Evolutionary conservation across 2,329 filamentous ascomycete genomes (phyloP).

Genomic region (Drechslerella stenobrocha): DNA sequence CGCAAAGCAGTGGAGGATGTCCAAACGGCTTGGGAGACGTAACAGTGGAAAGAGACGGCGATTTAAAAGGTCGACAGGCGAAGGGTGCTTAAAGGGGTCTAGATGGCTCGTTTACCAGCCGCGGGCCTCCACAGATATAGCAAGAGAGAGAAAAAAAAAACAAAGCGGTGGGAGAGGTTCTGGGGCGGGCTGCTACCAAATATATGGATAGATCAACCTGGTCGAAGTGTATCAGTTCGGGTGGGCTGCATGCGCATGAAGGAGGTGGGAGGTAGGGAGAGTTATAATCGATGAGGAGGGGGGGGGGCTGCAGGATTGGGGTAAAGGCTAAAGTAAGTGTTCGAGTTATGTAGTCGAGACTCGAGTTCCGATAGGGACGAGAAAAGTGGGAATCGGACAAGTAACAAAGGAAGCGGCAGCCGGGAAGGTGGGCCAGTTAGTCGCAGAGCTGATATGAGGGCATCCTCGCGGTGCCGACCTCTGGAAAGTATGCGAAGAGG

Average conservation of each 20-base stretch:
- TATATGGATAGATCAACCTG: slow-evolving; percentile 43
- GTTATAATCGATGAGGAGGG: slow-evolving; percentile 37
- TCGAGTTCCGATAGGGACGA: slow-evolving; percentile 48
- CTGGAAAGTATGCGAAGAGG: slow-evolving; percentile 35
- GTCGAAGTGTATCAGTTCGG: slow-evolving; percentile 22
- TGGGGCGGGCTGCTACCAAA: slow-evolving; percentile 35
- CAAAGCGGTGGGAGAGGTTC: slow-evolving; percentile 15
- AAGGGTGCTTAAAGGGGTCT: neutral
- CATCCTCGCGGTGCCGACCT: slow-evolving; percentile 35
- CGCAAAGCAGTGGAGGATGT: neutral
- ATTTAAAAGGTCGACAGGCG: neutral
- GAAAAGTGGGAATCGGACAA: slow-evolving; percentile 28
- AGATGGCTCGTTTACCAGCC: slow-evolving; percentile 19
- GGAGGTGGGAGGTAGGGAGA: slow-evolving; percentile 41
- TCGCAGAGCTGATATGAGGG: slow-evolving; percentile 7
- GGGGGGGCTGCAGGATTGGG: slow-evolving; percentile 17
- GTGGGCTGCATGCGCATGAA: slow-evolving; percentile 12
- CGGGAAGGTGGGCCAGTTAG: slow-evolving; percentile 43
- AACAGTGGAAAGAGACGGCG: neutral
- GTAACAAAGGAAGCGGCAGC: slow-evolving; percentile 46
- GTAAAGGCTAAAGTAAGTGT: slow-evolving; percentile 49
- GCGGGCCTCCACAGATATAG: slow-evolving; percentile 19
- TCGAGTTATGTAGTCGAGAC: too few relatives aligned
- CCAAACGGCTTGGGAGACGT: neutral
- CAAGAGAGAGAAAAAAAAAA: slow-evolving; percentile 12